Evolutionary conservation across 805 yeast genomes (phyloP), one percentile per base, ranked within the genome.

Genomic region (Candida sphagnicola): DNA sequence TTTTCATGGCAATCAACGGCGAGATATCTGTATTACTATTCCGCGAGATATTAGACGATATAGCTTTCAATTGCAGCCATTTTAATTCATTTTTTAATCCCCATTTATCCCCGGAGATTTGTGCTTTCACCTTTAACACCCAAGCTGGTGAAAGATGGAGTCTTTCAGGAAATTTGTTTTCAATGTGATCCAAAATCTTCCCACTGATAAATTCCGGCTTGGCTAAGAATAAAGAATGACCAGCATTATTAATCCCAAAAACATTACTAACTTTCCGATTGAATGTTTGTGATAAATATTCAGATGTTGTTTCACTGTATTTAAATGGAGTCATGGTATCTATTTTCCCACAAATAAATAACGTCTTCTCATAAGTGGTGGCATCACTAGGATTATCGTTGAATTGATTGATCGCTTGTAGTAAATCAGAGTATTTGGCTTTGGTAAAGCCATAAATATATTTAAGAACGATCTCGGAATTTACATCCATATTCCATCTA

Each of bases 11-110:
- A 12, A 83, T 49, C 33, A 84, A 60, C 5, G 76, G 76, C 2
- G 82, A 62, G 1, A 50, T 51, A 18, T 58, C 70, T 3, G 47
- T 47, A 3, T 57, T 57, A 41, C 50, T 60, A 5, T 43, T 45
- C 30, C 69, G 50, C 17, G 57, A 43, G 13, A 78, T 61, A 34
- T 65, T 69, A 42, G 59, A 45, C 0, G 83, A 77, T 0, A 84
- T 65, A 1, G 79, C 65, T 32, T 68, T 67, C 5, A 79, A 66
- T 24, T 70, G 62, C 52, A 71, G 68, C 91, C 93, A 85, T 55
- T 84, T 85, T 43, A 67, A 71, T 52, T 82, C 85, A 51, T 84
- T 85, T 57, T 84, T 84, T 45, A 85, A 59, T 16, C 88, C 85
- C 91, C 91, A 85, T 58, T 85, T 84, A 49, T 77, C 84, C 2